Base-by-base conservation (phyloP, 495 filamentous ascomycete genomes). In the Tuber umbilicatum region DNA sequence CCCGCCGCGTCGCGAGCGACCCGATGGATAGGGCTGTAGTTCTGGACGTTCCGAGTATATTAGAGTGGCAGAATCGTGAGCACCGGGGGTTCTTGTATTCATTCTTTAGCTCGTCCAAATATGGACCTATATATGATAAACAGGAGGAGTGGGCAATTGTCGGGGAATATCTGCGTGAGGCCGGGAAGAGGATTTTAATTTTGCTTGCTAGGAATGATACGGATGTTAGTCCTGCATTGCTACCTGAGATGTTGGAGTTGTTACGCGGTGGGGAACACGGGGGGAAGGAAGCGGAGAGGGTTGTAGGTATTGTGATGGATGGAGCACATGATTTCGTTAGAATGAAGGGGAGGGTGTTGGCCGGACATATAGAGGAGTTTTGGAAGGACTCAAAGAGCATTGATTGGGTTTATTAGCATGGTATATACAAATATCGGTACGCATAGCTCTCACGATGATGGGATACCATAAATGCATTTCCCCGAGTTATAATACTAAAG, bases 101-200 rank as follows among this genome's bases (percentile, higher is more conserved):
- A 41, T 91, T 90, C 76, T 84, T 89, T 78, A 86, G 84, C 77
- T 87, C 85, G 23, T 87, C 90, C 39, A 81, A 84, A 35, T 78
- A 87, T 72, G 86, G 87, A 7, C 87, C 88, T 12, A 84, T 90
- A n/a, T 85, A 86, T 80, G 86, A 86, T n/a, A 85, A 87, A 79
- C 82, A 85, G n/a, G 84, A 82, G 41, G 85, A 86, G 67, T 90
- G 87, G 87, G 74, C 73, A 50, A 77, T 74, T 74, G 82, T 86
- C 31, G 85, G 84, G 6, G 76, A 73, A 72, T 80, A 80, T 38
- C 82, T 80, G 80, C 78, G 77, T 35, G 84, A 71, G 45, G 73
- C 37, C n/a, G 41, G 45, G 43, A 83, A 86, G 19, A 86, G 85
- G 43, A 85, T 86, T 43, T 80, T 86, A 45, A 79, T 90, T 7